Evolutionary conservation across 169 alveolate genomes (phyloP).

Genomic region (Cryptosporidium muris): DNA sequence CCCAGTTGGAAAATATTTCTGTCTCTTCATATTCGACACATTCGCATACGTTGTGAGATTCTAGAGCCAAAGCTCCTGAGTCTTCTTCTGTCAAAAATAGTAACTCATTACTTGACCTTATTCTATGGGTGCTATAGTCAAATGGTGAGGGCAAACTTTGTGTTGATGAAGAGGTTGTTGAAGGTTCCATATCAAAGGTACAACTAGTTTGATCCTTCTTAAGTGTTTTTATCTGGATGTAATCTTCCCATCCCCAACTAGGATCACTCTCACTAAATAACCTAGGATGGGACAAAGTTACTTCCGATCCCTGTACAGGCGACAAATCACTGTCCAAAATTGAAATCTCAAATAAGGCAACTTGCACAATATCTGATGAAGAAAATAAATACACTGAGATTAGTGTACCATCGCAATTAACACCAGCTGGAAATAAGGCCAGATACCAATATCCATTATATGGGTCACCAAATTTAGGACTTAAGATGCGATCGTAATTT

Average conservation of each 20-base stretch:
- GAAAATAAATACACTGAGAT: constrained; percentile 39
- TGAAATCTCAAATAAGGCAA: constrained; percentile 60
- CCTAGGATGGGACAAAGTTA: constrained; percentile 50
- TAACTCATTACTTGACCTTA: constrained; percentile 2
- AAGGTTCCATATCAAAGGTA: not conserved
- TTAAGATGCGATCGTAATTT: constrained; percentile 43
- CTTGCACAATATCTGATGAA: constrained; percentile 20
- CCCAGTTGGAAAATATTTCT: constrained; percentile 17
- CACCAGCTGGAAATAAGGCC: constrained; percentile 62
- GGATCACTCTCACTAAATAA: constrained; percentile 30
- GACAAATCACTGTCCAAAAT: constrained; percentile 11
- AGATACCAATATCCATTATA: constrained; percentile 57
- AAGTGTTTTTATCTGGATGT: constrained; percentile 19
- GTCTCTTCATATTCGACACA: not conserved
- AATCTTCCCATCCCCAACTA: constrained; percentile 72
- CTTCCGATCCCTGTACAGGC: constrained; percentile 38
- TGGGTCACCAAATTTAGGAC: constrained; percentile 64
- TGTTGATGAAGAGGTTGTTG: not conserved
- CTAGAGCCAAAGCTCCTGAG: not conserved
- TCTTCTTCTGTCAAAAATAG: constrained; percentile 12
- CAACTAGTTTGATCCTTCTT: not conserved
- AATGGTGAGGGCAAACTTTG: constrained; percentile 11
- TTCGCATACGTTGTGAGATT: not conserved
- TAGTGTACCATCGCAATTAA: constrained; percentile 52
- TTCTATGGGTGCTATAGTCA: constrained; percentile 10